phyloP scores from a whole-genome alignment of 495 filamentous ascomycete genomes.

The Halenospora varia region DNA sequence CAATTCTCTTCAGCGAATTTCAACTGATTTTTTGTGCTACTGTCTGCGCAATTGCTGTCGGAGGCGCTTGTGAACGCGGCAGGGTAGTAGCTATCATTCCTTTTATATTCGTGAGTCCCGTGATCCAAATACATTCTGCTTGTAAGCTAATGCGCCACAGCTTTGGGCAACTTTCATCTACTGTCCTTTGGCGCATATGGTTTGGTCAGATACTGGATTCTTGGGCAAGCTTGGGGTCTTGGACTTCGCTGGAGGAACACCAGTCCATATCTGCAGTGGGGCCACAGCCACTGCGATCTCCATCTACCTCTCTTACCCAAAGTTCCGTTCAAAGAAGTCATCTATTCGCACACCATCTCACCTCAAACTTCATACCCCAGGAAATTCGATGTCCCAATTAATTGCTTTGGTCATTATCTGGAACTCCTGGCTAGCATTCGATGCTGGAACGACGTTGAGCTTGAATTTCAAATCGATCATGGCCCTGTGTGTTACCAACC shows the following conservation, averaged over 20 bases:
- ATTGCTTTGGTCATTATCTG: slow-evolving; percentile 74
- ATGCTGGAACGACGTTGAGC: slow-evolving; percentile 42
- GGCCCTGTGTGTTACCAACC: slow-evolving; percentile 44
- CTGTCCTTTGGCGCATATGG: slow-evolving; percentile 86
- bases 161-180: slow-evolving; percentile 83
- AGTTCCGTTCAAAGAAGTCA: slow-evolving; percentile 57
- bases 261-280: slow-evolving; percentile 88
- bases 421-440: slow-evolving; percentile 67
- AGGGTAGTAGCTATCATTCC: slow-evolving; percentile 78
- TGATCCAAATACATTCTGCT: slow-evolving; percentile 40
- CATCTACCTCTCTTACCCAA: slow-evolving; percentile 51
- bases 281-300: slow-evolving; percentile 81
- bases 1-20: slow-evolving; percentile 82
- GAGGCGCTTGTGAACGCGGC: slow-evolving; percentile 76
- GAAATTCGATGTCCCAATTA: slow-evolving; percentile 45
- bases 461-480: slow-evolving; percentile 30
- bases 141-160: slow-evolving; percentile 66
- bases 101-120: slow-evolving; percentile 62
- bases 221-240: slow-evolving; percentile 66
- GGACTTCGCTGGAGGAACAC: slow-evolving; percentile 84
- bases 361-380: slow-evolving; percentile 41
- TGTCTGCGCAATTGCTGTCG: slow-evolving; percentile 74
- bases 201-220: slow-evolving; percentile 82
- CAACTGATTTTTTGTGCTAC: slow-evolving; percentile 73
- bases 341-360: slow-evolving; percentile 70